Evolutionary conservation across 257 asterid genomes (phyloP).

Genomic region (Fraxinus excelsior): DNA sequence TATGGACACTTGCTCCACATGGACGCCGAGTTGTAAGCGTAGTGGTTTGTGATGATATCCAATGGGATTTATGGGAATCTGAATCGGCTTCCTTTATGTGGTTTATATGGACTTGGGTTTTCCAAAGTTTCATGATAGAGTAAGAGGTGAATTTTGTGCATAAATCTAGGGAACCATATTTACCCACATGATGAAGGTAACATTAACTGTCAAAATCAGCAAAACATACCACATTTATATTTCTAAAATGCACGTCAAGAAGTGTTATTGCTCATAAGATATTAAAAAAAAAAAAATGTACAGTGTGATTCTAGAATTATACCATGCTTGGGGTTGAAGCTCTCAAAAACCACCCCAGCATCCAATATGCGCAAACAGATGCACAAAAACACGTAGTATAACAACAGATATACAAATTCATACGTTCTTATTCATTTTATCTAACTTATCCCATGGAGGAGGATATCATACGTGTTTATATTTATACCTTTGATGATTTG

Average conservation of each 20-base stretch:
- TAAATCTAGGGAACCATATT: background rate
- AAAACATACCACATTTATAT: background rate
- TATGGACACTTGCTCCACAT: no score
- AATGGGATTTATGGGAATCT: no score
- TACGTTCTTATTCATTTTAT: background rate
- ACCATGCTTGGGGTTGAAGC: no score
- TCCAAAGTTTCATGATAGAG: no score
- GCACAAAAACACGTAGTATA: background rate
- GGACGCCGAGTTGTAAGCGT: no score
- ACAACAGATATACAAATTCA: background rate
- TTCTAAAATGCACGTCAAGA: background rate
- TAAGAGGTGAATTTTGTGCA: background rate
- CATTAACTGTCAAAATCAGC: background rate
- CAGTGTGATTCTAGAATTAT: no score
- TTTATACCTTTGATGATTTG: slow-evolving; percentile 63
- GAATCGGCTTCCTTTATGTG: no score
- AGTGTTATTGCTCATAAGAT: no score
- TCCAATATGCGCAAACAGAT: background rate
- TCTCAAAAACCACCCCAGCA: background rate
- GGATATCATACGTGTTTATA: background rate
- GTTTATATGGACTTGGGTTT: no score
- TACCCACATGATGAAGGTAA: background rate
- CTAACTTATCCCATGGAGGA: background rate
- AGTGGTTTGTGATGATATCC: no score
- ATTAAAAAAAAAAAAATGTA: no score